A percentile compares a stretch with the other conserved stretches of the same genome.
Evolutionary conservation across 2,329 filamentous ascomycete species (phyloP).

Genomic region (Xylaria sp.): DNA sequence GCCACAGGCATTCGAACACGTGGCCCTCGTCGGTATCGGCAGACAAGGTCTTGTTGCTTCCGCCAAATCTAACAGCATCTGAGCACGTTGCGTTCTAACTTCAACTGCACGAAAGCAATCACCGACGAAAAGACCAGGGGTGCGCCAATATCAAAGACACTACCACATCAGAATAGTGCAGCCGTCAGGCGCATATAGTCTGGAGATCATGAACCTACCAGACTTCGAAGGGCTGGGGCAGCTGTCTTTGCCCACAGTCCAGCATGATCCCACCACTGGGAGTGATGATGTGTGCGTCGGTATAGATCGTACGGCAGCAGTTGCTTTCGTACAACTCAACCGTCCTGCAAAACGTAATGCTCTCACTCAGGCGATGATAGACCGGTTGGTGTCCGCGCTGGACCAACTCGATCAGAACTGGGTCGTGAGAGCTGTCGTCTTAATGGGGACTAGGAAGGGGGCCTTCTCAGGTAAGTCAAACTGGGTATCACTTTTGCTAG

Average conservation of each 20-base stretch:
- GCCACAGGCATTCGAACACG: background rate
- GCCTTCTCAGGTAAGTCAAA: conserved; percentile 53
- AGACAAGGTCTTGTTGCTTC: background rate
- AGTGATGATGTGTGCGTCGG: conserved; percentile 43
- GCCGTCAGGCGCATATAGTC: conserved; percentile 9
- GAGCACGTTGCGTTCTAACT: background rate
- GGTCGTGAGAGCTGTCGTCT: conserved; percentile 51
- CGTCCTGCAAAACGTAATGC: conserved; percentile 69
- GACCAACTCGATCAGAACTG: conserved; percentile 44
- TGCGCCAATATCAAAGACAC: background rate
- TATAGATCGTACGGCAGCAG: conserved; percentile 52
- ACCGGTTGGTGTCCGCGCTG: conserved; percentile 52
- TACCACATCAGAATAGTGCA: conserved; percentile 23
- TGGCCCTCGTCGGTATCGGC: background rate
- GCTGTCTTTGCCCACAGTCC: conserved; percentile 12
- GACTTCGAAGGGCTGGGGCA: conserved; percentile 35
- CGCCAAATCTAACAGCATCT: background rate
- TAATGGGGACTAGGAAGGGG: conserved; percentile 52
- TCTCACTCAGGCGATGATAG: conserved; percentile 63
- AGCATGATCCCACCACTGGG: conserved; percentile 21
- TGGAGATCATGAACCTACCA: conserved; percentile 15
- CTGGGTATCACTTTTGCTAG: background rate
- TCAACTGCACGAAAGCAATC: background rate
- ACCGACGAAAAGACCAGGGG: background rate
- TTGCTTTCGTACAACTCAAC: conserved; percentile 58